These are phyloP conservation scores for Lipomyces chichibuensis DNA, from an alignment of 805 yeast genomes.

Conservation along the genomic window DNA sequence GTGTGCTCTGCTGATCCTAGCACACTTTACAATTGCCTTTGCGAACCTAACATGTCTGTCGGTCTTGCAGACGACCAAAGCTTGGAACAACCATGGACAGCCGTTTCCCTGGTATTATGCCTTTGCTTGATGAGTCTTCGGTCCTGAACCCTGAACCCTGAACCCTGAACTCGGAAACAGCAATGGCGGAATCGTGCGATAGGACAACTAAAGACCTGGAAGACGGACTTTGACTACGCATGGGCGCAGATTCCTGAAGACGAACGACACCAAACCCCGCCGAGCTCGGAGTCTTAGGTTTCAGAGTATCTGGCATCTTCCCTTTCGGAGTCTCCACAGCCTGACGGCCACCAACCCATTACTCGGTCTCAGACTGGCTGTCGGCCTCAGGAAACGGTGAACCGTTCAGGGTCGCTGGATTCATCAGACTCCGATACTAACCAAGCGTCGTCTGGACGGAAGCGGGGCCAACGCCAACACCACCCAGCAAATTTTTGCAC, in stretches of 20 bases:
- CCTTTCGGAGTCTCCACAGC: background rate
- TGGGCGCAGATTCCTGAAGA: background rate
- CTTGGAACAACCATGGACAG: background rate
- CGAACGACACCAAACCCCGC: background rate
- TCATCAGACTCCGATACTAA: background rate
- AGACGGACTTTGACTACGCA: background rate
- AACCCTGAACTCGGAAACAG: background rate
- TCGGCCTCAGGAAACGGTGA: background rate
- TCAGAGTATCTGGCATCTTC: background rate
- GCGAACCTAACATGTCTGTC: background rate
- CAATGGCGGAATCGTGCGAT: background rate
- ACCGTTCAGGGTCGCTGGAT: background rate
- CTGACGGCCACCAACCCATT: background rate
- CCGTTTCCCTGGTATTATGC: background rate
- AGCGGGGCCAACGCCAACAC: background rate
- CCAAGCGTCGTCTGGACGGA: background rate
- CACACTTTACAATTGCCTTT: constrained; percentile 1
- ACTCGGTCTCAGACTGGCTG: background rate
- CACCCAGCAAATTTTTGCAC: constrained; percentile 5
- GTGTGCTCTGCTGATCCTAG: background rate
- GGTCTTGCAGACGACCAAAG: constrained; percentile 1
- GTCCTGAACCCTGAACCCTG: too few species aligned
- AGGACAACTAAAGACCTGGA: background rate
- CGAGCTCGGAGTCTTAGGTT: background rate
- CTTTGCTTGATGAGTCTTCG: constrained; percentile 4